Base-by-base conservation (phyloP, 805 yeast species). In the Hanseniaspora occidentalis region DNA sequence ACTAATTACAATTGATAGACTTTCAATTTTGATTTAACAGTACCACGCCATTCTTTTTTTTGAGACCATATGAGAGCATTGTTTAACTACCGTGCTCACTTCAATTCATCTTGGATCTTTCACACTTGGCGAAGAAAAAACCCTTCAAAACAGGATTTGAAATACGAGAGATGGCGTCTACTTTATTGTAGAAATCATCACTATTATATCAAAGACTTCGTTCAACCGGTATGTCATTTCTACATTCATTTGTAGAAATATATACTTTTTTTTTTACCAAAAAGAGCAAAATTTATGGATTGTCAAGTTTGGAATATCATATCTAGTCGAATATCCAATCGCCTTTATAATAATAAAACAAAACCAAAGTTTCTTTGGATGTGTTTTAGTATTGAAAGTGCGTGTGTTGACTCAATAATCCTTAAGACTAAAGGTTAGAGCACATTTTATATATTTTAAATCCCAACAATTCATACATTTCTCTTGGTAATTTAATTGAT, bases 391-490 rank as follows among this genome's bases (percentile, higher is more conserved):
- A n/a, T n/a, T n/a, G n/a, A n/a, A n/a, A n/a, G n/a, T n/a, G n/a
- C n/a, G n/a, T n/a, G 25, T 23, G 10, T 23, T 23, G 25, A 23
- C 25, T 7, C 25, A 7, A 18, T 29, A 29, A 16, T 29, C 17
- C 18, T n/a, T 29, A 16, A 29, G 33, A 29, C 33, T 29, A 29
- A 29, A 29, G 33, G 33, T 29, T 29, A 25, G 29, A 25, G 29
- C 29, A 25, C 29, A 25, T 25, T 25, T 13, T 25, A 24, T 9
- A 24, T 9, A 24, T 24, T 9, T 24, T 9, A 8, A 24, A 24
- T 24, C 8, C 26, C 11, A 24, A 24, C 11, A 11, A 24, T 24
- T 24, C 11, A 9, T 24, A 8, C 10, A 24, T 24, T 24, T 24
- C 11, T 24, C 11, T 24, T n/a, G n/a, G n/a, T n/a, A n/a, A n/a